Base-by-base conservation (phyloP, 192 early-diverging fungal genomes). In the Mortierella alpina region DNA sequence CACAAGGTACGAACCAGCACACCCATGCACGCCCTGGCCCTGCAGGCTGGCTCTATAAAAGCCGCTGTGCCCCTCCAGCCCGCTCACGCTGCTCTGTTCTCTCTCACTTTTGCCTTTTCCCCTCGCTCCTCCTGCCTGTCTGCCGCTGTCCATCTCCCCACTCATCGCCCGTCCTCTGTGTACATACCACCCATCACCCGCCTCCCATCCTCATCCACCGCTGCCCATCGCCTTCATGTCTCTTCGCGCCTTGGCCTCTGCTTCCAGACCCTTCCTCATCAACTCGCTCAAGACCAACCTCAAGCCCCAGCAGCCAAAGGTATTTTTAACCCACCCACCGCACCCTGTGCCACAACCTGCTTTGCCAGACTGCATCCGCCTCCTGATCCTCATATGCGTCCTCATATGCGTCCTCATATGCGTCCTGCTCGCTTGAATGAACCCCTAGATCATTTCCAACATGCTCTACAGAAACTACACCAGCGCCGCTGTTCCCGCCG, bases 391-490 rank as follows among this genome's bases (percentile, higher is more conserved):
- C 39, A 6, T 68, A 39, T 31, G 9, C 46, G 46, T 53, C 13
- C 41, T 60, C n/a, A n/a, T n/a, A n/a, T n/a, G n/a, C n/a, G n/a
- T 61, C n/a, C 7, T 22, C 39, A 6, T 68, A 39, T 31, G 9
- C 46, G 46, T 53, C 13, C 41, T 60, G 18, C 39, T 18, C 23
- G 15, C 17, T 42, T 17, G 5, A 31, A 31, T 31, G 31, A 31
- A 31, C 31, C 31, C 31, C 31, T 31, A 80, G 77, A 72, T 80
- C 65, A 41, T 72, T 41, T 72, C 77, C 23, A 71, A 54, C 63
- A 83, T 83, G 82, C 82, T 83, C 49, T 76, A 72, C 82, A 75
- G 82, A 68, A 83, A 83, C 82, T 83, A 83, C 65, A 83, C 82
- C 59, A 58, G 54, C 60, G 77, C 70, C 22, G 47, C 75, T 41